These are phyloP conservation scores for Esteya vermicola DNA, from an alignment of 2,329 filamentous ascomycete genomes.

Conservation along the genomic window DNA sequence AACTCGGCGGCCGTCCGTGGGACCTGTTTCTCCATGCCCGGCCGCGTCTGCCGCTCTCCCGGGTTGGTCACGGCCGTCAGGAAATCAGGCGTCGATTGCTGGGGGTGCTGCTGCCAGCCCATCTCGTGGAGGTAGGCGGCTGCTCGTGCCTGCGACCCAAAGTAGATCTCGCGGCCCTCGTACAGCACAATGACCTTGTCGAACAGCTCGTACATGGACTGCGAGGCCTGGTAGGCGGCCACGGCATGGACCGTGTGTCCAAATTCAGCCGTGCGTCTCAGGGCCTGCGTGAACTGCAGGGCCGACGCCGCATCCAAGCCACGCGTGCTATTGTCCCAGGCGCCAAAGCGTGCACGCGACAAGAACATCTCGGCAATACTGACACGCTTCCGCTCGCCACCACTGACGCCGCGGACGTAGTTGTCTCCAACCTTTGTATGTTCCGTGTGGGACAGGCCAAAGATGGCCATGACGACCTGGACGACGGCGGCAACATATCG, in stretches of 20 bases:
- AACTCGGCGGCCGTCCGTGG: conserved; percentile 49
- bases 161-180: conserved; percentile 49
- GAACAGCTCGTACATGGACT: conserved; percentile 51
- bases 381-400: conserved; percentile 58
- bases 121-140: conserved; percentile 51
- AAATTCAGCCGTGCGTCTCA: conserved; percentile 54
- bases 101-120: conserved; percentile 44
- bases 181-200: conserved; percentile 65
- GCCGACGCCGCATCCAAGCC: conserved; percentile 54
- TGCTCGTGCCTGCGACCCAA: conserved; percentile 44
- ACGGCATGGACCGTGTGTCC: conserved; percentile 43
- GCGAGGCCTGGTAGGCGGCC: conserved; percentile 52
- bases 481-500: neutral
- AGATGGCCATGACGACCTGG: conserved; percentile 42
- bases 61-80: conserved; percentile 43
- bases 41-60: conserved; percentile 23
- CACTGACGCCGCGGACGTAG: conserved; percentile 45
- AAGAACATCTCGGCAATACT: conserved; percentile 59
- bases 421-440: conserved; percentile 56
- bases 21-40: conserved; percentile 39
- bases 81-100: conserved; percentile 62
- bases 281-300: conserved; percentile 47
- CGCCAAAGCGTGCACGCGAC: conserved; percentile 43
- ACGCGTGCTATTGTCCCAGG: conserved; percentile 54
- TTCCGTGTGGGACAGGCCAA: conserved; percentile 54